Evolutionary conservation across 768 basidiomycete genomes (phyloP), one percentile per base, ranked within the genome.

Genomic region (Russula foetens): DNA sequence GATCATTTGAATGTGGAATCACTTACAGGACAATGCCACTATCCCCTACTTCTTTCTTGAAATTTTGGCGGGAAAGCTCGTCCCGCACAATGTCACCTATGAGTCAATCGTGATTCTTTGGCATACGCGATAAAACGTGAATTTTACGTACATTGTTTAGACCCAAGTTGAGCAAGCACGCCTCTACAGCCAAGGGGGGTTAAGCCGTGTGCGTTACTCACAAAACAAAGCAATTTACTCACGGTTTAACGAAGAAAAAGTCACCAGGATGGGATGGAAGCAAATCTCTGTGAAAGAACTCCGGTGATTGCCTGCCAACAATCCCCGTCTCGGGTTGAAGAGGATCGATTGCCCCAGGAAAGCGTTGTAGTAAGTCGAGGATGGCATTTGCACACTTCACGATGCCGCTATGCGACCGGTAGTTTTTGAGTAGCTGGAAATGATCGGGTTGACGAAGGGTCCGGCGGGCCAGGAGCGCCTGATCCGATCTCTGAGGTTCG

Each of bases 331-430:
- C 88, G 4, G 73, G 76, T 7, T 74, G 73, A 17, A 89, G 76
- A 1, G 64, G 64, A 67, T 90, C 87, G 24, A 90, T 86, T 0
- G 83, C 73, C 63, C 84, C 70, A 0, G 83, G 83, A 58, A 84
- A 84, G 9, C 63, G 66, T 12, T 72, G 77, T 19, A 90, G 81
- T 1, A 88, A 70, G n/a, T 83, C 77, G 2, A 89, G 78, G 24
- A 88, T 72, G 0, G 79, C 80, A 55, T 83, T 79, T 0, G 88
- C 87, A 65, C 84, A 86, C 47, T 83, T 76, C n/a, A 89, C 82
- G 44, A 90, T 88, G 1, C 88, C 88, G 0, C 78, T 79, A 66
- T 88, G 85, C 0, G 85, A 87, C 7, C 87, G 79, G 65, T 86
- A 88, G 66, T 90, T 90, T 53, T 78, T 72, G 0, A 78, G 71